Conservation (phyloP, 1,284 basidiomycete genomes). For the Sphagnurus paluster region DNA sequence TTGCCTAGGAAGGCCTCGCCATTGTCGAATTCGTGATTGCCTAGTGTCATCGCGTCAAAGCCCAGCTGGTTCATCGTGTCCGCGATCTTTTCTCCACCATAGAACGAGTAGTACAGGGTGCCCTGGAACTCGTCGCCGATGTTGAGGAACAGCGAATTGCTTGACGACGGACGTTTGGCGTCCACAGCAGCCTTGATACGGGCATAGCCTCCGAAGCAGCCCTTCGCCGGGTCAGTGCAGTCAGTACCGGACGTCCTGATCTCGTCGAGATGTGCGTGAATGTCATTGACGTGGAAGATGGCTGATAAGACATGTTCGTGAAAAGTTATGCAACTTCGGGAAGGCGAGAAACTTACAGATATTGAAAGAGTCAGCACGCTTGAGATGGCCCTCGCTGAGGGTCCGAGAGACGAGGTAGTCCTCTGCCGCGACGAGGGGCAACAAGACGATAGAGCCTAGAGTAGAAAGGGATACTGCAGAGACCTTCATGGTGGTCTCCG, state of each 20-base stretch:
- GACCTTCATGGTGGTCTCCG: conserved; percentile 4
- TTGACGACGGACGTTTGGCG: conserved; percentile 8
- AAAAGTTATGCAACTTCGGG: not conserved
- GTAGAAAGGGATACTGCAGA: not conserved
- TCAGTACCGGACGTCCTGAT: conserved; percentile 8
- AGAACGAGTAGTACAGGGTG: conserved; percentile 10
- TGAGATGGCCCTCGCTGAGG: not conserved
- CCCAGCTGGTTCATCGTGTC: conserved; percentile 12
- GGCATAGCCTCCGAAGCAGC: conserved; percentile 11
- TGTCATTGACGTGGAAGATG: conserved; percentile 13
- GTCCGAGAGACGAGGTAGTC: conserved; percentile 11
- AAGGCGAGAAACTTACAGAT: not conserved
- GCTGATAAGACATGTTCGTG: not conserved
- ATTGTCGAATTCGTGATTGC: conserved; percentile 12
- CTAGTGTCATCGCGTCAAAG: conserved; percentile 9
- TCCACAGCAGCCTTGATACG: conserved; percentile 12
- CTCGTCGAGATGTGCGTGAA: conserved; percentile 12
- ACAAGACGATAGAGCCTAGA: conserved; percentile 1
- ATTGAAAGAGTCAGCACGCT: conserved; percentile 8
- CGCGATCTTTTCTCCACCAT: conserved; percentile 12
- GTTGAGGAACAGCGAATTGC: conserved; percentile 11
- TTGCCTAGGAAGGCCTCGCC: conserved; percentile 8
- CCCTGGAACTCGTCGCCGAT: conserved; percentile 13
- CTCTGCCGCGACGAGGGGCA: conserved; percentile 2
- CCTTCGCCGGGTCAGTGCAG: conserved; percentile 6